Evolutionary conservation across 1,284 basidiomycete genomes (phyloP).

Genomic region (Ceratobasidium sp.): DNA sequence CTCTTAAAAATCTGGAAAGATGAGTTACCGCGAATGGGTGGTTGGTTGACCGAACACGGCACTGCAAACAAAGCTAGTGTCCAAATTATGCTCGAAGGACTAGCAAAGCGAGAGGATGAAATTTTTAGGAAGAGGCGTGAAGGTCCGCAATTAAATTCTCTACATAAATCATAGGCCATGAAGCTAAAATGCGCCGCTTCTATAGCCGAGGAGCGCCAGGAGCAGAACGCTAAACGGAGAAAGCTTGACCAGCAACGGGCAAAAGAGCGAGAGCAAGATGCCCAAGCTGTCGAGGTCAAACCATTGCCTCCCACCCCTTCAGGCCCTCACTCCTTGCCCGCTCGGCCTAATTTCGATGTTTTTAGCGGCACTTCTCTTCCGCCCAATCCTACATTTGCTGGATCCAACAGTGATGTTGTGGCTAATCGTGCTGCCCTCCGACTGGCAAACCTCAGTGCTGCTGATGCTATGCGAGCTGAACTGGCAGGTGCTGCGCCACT

Average conservation of each 20-base stretch:
- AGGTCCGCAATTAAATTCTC: constrained; percentile 61
- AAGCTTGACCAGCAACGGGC: constrained; percentile 74
- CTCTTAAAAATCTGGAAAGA: constrained; percentile 94
- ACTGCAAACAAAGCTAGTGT: constrained; percentile 85
- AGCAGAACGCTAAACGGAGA: constrained; percentile 86
- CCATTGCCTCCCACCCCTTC: constrained; percentile 30
- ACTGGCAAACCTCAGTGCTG: constrained; percentile 96
- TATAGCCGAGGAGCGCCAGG: constrained; percentile 90
- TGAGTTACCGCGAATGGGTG: constrained; percentile 93
- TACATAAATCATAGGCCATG: background rate
- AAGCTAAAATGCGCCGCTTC: constrained; percentile 37
- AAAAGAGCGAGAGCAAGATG: constrained; percentile 54
- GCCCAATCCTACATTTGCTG: constrained; percentile 58
- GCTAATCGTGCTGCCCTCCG: constrained; percentile 87
- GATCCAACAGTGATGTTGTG: constrained; percentile 85
- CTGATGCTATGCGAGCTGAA: constrained; percentile 92
- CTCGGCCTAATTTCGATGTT: constrained; percentile 63
- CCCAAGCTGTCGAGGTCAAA: constrained; percentile 24
- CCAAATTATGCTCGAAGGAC: constrained; percentile 93
- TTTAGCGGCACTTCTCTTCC: constrained; percentile 54
- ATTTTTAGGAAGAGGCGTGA: constrained; percentile 94
- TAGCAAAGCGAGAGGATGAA: constrained; percentile 91
- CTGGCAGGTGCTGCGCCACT: constrained; percentile 69
- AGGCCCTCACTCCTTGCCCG: constrained; percentile 61
- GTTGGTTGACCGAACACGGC: constrained; percentile 95